Evolutionary conservation across 345 rosid genomes (phyloP), one percentile per base, ranked within the genome.

Genomic region (Salix viminalis): DNA sequence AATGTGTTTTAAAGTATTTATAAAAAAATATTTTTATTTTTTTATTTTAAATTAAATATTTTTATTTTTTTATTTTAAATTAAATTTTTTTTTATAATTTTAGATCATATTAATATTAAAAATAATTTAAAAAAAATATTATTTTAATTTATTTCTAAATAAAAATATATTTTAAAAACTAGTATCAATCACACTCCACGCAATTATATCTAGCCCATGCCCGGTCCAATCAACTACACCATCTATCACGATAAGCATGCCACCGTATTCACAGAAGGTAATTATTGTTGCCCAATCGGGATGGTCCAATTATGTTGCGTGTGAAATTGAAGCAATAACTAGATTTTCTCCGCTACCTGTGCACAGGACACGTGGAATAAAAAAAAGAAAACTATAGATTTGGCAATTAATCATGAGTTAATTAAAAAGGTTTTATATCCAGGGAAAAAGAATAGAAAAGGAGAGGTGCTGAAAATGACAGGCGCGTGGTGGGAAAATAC

Each of bases 181-280:
- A 30, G 0, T 30, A 30, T 30, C 32, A 30, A 30, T 30, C 32
- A 30, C 32, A 30, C 0, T 30, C 4, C 32, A 30, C 32, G 32
- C 32, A 30, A 30, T 30, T 30, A 30, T 30, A 30, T 30, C 32
- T 30, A 30, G 32, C 32, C 3, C 32, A 30, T 30, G 32, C 37
- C 37, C 37, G 37, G 37, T 34, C 37, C 37, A 34, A 34, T 34
- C 37, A 34, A 4, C 54, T 50, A 50, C 16, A 50, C 0, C 4
- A 10, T 36, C 42, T 77, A 67, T 75, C 67, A 83, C 50, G 39
- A 48, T 67, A 67, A 67, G 48, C 48, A 34, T 34, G 1, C 50
- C 5, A 39, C 21, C 71, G 26, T 37, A 67, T 39, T 48, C 52
- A n/a, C 15, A 23, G 12, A 12, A 6, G 13, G 56, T 41, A 23